Conservation (phyloP, 2,329 filamentous ascomycete genomes). For the Leptosphaerulina australis region DNA sequence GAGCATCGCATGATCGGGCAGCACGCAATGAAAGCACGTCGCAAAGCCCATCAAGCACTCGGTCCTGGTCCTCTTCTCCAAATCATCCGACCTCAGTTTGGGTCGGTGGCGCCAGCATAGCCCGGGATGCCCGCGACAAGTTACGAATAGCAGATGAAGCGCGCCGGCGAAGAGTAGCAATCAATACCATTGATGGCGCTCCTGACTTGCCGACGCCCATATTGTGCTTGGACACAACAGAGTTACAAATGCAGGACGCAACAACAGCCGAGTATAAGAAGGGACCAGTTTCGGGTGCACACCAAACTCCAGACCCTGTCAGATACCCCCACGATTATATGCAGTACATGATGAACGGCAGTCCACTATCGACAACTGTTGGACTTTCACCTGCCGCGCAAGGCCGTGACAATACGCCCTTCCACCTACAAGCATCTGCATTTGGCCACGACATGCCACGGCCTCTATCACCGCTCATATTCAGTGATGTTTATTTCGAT, state of each 20-base stretch:
- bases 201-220: not conserved
- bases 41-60: not conserved
- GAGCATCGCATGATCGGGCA: not conserved
- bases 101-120: constrained; percentile 27
- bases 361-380: not conserved
- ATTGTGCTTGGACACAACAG: constrained; percentile 1
- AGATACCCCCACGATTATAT: constrained; percentile 1
- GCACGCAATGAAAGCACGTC: not conserved
- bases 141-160: constrained; percentile 35
- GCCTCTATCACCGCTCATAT: constrained; percentile 23
- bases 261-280: not conserved
- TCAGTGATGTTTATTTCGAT: constrained; percentile 25
- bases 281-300: too few relatives aligned
- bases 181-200: not conserved
- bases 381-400: not conserved
- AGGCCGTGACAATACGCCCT: not conserved
- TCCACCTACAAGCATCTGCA: not conserved
- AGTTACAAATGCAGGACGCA: not conserved
- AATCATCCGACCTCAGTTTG: constrained; percentile 19
- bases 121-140: constrained; percentile 32
- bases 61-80: constrained; percentile 6
- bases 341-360: not conserved
- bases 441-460: not conserved
- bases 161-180: constrained; percentile 13
- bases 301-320: not conserved